Conservation (phyloP, 1,284 basidiomycete species). For the Wolfiporia cocos region DNA sequence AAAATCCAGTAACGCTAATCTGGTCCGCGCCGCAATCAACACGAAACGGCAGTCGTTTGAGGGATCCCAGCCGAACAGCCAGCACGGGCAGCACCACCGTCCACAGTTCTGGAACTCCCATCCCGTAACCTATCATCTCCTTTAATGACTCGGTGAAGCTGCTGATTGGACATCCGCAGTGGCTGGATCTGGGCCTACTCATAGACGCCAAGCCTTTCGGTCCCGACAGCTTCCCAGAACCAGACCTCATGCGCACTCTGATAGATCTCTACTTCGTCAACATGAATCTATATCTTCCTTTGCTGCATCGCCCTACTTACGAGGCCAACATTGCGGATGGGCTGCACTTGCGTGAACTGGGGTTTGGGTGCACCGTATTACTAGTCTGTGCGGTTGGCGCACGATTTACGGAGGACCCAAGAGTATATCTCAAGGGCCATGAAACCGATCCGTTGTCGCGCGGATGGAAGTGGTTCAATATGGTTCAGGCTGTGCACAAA, state of each 20-base stretch:
- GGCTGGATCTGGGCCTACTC: slow-evolving; percentile 25
- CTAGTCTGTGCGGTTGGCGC: slow-evolving; percentile 48
- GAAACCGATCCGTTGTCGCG: slow-evolving; percentile 40
- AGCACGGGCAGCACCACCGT: slow-evolving; percentile 6
- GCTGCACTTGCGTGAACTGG: slow-evolving; percentile 35
- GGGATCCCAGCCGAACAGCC: slow-evolving; percentile 15
- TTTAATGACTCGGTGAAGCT: not conserved
- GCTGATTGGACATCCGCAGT: slow-evolving; percentile 8
- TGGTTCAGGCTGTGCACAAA: slow-evolving; percentile 48
- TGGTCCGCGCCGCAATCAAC: slow-evolving; percentile 42
- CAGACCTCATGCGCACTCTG: slow-evolving; percentile 25
- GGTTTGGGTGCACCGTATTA: slow-evolving; percentile 43
- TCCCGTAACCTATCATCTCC: slow-evolving; percentile 17
- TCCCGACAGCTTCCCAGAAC: slow-evolving; percentile 5
- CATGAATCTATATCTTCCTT: slow-evolving; percentile 35
- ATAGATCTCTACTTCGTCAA: slow-evolving; percentile 43
- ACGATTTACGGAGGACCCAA: slow-evolving; percentile 43
- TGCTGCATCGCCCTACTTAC: slow-evolving; percentile 48
- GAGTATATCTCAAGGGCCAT: slow-evolving; percentile 44
- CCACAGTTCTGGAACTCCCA: slow-evolving; percentile 24
- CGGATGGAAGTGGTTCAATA: slow-evolving; percentile 74
- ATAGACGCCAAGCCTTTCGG: slow-evolving; percentile 8
- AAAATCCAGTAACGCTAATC: slow-evolving; percentile 43
- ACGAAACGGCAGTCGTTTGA: slow-evolving; percentile 39
- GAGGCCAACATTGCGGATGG: slow-evolving; percentile 31